These are phyloP conservation scores for Elaphomyces granulatus DNA, from an alignment of 495 filamentous ascomycete genomes.

Conservation along the genomic window DNA sequence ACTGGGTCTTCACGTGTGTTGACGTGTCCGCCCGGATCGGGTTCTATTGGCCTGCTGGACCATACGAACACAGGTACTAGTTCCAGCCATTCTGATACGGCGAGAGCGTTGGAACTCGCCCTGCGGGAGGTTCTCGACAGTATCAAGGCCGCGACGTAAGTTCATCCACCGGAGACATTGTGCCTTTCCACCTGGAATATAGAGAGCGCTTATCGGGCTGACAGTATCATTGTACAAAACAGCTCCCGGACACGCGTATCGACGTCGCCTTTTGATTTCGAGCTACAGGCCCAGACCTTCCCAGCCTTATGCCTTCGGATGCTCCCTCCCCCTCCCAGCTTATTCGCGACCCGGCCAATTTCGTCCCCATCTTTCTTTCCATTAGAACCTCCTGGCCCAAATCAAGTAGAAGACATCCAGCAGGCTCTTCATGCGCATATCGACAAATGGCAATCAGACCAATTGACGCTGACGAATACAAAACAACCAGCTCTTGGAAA, in stretches of 20 bases:
- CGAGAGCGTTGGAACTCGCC: constrained; percentile 69
- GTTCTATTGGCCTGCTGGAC: constrained; percentile 37
- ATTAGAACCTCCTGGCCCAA: constrained; percentile 49
- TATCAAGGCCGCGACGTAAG: constrained; percentile 68
- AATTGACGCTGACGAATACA: constrained; percentile 19
- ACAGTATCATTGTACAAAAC: constrained; percentile 1
- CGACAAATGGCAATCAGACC: constrained; percentile 40
- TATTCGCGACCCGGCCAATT: constrained; percentile 58
- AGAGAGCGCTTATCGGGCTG: background rate
- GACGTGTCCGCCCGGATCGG: constrained; percentile 27
- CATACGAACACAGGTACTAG: constrained; percentile 43
- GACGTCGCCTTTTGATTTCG: constrained; percentile 61
- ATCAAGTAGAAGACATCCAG: constrained; percentile 56
- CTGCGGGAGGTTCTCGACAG: constrained; percentile 66
- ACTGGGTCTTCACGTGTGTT: constrained; percentile 25
- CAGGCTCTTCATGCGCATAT: constrained; percentile 51
- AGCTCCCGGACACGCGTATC: constrained; percentile 27
- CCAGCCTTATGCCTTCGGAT: constrained; percentile 68
- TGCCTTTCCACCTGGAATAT: too few species aligned
- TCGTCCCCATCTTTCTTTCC: constrained; percentile 60
- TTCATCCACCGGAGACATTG: constrained; percentile 2
- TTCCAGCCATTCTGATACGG: constrained; percentile 52
- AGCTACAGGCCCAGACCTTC: constrained; percentile 65
- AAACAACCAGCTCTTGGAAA: constrained; percentile 11
- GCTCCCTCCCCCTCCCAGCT: constrained; percentile 59